Base-by-base conservation (phyloP, 1,139 yeast genomes). In the Fermentozyma sake region DNA sequence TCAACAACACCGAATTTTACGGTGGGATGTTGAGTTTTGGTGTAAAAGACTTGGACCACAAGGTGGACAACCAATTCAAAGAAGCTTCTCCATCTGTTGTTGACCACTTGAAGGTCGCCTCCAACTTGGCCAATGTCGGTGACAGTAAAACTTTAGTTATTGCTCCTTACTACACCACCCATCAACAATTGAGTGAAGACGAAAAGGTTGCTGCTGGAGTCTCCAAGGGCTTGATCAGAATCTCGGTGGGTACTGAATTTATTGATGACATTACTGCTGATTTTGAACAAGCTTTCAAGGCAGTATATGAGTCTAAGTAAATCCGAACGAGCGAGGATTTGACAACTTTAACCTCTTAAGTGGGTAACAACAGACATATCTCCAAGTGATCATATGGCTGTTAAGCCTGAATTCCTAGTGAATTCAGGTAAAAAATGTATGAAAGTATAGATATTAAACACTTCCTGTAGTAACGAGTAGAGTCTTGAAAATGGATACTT, bases 61-160 rank as follows among this genome's bases (percentile, higher is more conserved):
- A 62, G 33, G 57, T 59, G 23, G 55, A 52, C 13, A 76, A 74
- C 43, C 78, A 76, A 38, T 81, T 80, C 63, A 54, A 75, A 42
- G 81, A 77, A 42, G 75, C 87, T 24, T 86, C 94, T 44, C 89
- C 89, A 28, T 86, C 94, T 45, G 84, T 87, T 37, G 96, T 85
- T 35, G 96, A 87, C 57, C 62, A 60, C 41, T 74, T 91, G 56
- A 73, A 85, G 58, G 62, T 91, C 33, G 94, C 95, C 33, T 79
- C 95, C 19, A 85, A 87, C 65, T 74, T 91, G 55, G 97, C 98
- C 33, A 91, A 91, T 50, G 96, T 91, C 34, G 97, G 98, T 53
- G 98, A 91, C 53, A 77, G 89, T 29, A 91, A 89, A 68, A 85
- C 97, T 23, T 72, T 91, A 53, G 94, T 89, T 32, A 89, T 91